Evolutionary conservation across 139 green algal genomes (phyloP).

Genomic region (Diplosphaera chodatii): DNA sequence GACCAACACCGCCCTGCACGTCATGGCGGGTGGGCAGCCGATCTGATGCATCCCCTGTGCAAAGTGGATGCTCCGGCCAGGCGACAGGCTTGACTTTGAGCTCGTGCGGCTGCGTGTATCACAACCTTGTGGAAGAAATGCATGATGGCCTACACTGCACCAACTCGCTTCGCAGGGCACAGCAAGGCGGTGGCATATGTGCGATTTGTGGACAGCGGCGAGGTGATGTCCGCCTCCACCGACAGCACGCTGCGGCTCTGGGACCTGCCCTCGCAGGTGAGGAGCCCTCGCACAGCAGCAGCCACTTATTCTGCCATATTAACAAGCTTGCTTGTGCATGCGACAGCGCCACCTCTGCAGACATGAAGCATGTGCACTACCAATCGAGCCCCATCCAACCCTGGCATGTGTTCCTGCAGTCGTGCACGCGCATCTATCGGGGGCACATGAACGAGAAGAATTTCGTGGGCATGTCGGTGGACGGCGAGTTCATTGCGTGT

Average conservation of each 20-base stretch:
- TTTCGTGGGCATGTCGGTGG: constrained; percentile 86
- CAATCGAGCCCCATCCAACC: neutral
- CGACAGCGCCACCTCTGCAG: no score
- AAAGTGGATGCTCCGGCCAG: no score
- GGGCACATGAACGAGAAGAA: constrained; percentile 92
- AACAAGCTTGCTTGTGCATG: no score
- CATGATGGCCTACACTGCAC: no score
- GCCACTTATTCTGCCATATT: no score
- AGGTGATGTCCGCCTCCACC: constrained; percentile 82
- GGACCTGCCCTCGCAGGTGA: constrained; percentile 18
- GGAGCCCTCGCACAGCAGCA: no score
- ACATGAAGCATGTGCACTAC: no score
- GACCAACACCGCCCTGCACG: constrained; percentile 5
- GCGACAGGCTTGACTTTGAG: no score
- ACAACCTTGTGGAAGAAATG: no score
- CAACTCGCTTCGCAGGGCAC: constrained; percentile 14
- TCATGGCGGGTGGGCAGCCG: constrained; percentile 12
- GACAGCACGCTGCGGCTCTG: constrained; percentile 79
- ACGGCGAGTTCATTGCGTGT: constrained; percentile 72
- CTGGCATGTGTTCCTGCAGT: neutral
- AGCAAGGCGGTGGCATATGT: constrained; percentile 90
- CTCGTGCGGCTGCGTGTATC: no score
- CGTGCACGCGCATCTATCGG: constrained; percentile 38
- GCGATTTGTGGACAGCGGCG: constrained; percentile 50
- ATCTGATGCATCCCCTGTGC: no score